Percentiles rank a stretch among this genome's conserved stretches.
Conservation (phyloP, 73 alveolate genomes). For the Paramecium caudatum region DNA sequence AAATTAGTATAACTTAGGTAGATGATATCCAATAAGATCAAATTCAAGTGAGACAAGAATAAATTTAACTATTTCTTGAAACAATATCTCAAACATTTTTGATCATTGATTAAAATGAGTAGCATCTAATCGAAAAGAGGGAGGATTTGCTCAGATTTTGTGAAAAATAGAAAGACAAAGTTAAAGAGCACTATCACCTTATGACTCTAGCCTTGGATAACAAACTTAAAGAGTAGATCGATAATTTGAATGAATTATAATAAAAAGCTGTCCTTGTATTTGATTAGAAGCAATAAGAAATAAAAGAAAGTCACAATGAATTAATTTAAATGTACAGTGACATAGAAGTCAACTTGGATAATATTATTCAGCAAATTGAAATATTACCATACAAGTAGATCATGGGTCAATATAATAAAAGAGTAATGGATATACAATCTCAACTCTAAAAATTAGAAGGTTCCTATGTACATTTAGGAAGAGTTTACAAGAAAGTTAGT, state of each 20-base stretch:
- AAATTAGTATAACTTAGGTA: background rate
- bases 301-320: constrained; percentile 40
- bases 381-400: background rate
- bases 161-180: constrained; percentile 54
- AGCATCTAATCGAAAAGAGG: constrained; percentile 6
- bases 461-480: constrained; percentile 8
- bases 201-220: constrained; percentile 44
- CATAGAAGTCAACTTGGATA: constrained; percentile 51
- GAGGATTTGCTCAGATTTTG: constrained; percentile 40
- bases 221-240: constrained; percentile 55
- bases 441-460: background rate
- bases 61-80: constrained; percentile 37
- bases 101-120: constrained; percentile 20
- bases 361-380: constrained; percentile 4
- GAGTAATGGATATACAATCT: constrained; percentile 23
- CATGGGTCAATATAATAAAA: constrained; percentile 53
- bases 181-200: constrained; percentile 7
- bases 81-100: background rate
- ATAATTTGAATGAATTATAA: constrained; percentile 53
- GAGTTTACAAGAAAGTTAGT: constrained; percentile 19
- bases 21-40: background rate
- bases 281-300: background rate
- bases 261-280: background rate
- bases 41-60: constrained; percentile 18
- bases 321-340: constrained; percentile 56